Evolutionary conservation across 2,329 filamentous ascomycete species (phyloP), one percentile per base, ranked within the genome.

Genomic region (Monilinia fructicola): DNA sequence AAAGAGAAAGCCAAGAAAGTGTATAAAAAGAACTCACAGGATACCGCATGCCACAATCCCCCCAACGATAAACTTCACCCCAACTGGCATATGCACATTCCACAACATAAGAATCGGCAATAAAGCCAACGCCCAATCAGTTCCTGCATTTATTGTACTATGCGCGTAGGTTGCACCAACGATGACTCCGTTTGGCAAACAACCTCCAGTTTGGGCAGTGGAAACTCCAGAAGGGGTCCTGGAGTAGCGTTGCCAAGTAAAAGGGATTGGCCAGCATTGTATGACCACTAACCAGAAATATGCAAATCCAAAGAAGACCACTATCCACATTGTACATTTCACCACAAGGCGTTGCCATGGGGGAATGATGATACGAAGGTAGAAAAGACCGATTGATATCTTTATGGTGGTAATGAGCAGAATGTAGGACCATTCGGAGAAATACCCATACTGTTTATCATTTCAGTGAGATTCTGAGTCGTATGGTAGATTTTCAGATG

Each of bases 201-300:
- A 60, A 21, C 14, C 21, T 38, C 44, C 46, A 7, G 28, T 12
- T 1, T 18, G 21, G 9, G 4, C 10, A 52, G 23, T 26, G 6
- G 6, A 12, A 7, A 28, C 11, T 23, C 3, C 23, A 26, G 14
- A 23, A 40, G 3, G 10, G 26, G 21, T 50, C n/a, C 28, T 38
- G 14, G 44, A n/a, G 5, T 38, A 50, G 50, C n/a, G 44, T 21
- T 61, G 28, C 58, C 44, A 61, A 14, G 21, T 21, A 7, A 38
- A 21, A 26, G 31, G 14, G 26, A 60, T 23, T 10, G 56, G 56
- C 56, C 56, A 60, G 44, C 56, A 60, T 12, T 60, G 56, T 26
- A 50, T 12, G 6, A 23, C 28, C 4, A 26, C n/a, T 4, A 44
- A 60, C 21, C 42, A 50, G 21, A 60, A 23, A 60, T 50, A 61